Conservation (phyloP, 2,329 filamentous ascomycete genomes). For the Rhinocladiella mackenziei region DNA sequence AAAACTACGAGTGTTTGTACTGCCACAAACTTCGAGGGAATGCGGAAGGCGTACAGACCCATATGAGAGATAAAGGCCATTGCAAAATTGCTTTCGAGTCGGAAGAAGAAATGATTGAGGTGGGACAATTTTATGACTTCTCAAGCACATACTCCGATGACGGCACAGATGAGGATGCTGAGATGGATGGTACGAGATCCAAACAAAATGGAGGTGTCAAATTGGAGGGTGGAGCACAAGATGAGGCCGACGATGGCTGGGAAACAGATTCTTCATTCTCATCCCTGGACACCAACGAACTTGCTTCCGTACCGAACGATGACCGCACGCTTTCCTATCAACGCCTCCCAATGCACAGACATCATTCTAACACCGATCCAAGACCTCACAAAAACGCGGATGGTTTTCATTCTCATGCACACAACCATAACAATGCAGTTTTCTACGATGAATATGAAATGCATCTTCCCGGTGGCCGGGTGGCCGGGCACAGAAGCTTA, state of each 20-base stretch:
- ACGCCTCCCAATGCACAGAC: slow-evolving; percentile 66
- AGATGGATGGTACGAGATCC: slow-evolving; percentile 48
- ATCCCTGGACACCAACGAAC: slow-evolving; percentile 76
- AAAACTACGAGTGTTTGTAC: slow-evolving; percentile 78
- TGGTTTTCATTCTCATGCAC: slow-evolving; percentile 77
- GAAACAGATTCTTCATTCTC: slow-evolving; percentile 92
- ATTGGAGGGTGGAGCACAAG: slow-evolving; percentile 40
- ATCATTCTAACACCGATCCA: slow-evolving; percentile 69
- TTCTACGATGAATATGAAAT: slow-evolving; percentile 93
- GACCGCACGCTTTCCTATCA: slow-evolving; percentile 67
- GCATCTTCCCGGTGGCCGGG: slow-evolving; percentile 83
- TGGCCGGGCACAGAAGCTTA: slow-evolving; percentile 83
- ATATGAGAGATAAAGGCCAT: slow-evolving; percentile 95
- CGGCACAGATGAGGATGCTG: slow-evolving; percentile 58
- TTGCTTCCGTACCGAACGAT: slow-evolving; percentile 74
- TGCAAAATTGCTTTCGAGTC: slow-evolving; percentile 92
- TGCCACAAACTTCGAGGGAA: slow-evolving; percentile 81
- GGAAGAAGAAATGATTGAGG: slow-evolving; percentile 85
- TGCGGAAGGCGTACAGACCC: slow-evolving; percentile 78
- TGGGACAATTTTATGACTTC: slow-evolving; percentile 97
- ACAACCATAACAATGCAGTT: slow-evolving; percentile 69
- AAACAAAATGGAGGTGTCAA: slow-evolving; percentile 60
- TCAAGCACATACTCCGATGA: slow-evolving; percentile 88
- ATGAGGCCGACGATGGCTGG: slow-evolving; percentile 73
- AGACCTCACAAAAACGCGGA: slow-evolving; percentile 70